These are phyloP conservation scores for Pezicula neosporulosa DNA, from an alignment of 2,329 filamentous ascomycete genomes.

Conservation along the genomic window DNA sequence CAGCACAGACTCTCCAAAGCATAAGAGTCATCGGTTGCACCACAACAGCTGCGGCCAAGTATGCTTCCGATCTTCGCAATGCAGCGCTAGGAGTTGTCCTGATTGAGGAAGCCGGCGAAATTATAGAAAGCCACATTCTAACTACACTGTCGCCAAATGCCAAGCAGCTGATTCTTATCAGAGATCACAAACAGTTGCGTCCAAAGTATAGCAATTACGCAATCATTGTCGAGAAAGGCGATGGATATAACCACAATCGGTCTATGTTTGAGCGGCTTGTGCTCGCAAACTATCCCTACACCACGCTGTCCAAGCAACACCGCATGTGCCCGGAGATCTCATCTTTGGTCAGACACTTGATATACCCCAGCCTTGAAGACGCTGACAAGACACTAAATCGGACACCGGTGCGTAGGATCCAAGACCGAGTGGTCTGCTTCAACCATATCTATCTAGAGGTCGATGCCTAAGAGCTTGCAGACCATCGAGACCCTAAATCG, in stretches of 20 bases:
- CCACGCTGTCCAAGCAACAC: slow-evolving; percentile 55
- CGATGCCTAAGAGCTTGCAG: slow-evolving; percentile 35
- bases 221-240: slow-evolving; percentile 33
- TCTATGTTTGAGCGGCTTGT: slow-evolving; percentile 49
- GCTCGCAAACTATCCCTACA: slow-evolving; percentile 41
- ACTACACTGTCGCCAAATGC: slow-evolving; percentile 33
- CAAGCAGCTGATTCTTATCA: slow-evolving; percentile 36
- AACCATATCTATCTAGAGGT: slow-evolving; percentile 54
- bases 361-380: slow-evolving; percentile 58
- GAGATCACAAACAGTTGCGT: slow-evolving; percentile 36
- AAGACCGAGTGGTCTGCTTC: slow-evolving; percentile 58
- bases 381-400: slow-evolving; percentile 42
- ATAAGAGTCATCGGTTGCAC: slow-evolving; percentile 17
- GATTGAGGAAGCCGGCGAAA: slow-evolving; percentile 37
- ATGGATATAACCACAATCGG: slow-evolving; percentile 38
- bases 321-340: slow-evolving; percentile 67
- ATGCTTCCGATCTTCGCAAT: slow-evolving; percentile 15
- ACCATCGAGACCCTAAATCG: slow-evolving; percentile 44
- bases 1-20: slow-evolving; percentile 1
- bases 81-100: slow-evolving; percentile 24
- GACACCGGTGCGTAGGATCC: slow-evolving; percentile 48
- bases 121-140: slow-evolving; percentile 34
- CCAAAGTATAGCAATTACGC: slow-evolving; percentile 35
- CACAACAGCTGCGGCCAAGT: slow-evolving; percentile 1
- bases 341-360: slow-evolving; percentile 46